Evolutionary conservation across 2,329 filamentous ascomycete genomes (phyloP).

Genomic region (Lasiodiplodia sp.): DNA sequence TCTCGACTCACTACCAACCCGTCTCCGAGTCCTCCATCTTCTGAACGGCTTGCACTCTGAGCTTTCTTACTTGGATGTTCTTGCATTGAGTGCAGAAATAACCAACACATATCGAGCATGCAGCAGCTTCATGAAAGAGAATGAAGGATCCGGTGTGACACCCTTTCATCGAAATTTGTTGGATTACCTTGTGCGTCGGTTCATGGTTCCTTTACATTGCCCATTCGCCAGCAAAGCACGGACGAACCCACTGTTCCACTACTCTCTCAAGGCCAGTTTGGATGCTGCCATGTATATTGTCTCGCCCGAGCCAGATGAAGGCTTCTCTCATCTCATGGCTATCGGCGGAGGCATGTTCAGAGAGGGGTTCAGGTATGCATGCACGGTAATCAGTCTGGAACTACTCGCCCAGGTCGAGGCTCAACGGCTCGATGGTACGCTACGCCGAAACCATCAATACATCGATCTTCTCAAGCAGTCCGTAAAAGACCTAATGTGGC

Average conservation of each 20-base stretch:
- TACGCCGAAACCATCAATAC: background rate
- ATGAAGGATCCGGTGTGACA: conserved; percentile 5
- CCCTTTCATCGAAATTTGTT: conserved; percentile 53
- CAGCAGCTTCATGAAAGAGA: background rate
- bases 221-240: conserved; percentile 55
- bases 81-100: conserved; percentile 40
- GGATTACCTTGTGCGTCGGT: conserved; percentile 61
- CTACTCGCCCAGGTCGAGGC: background rate
- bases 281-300: background rate
- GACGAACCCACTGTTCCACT: conserved; percentile 56
- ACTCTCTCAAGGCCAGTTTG: conserved; percentile 57
- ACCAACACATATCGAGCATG: conserved; percentile 35
- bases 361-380: background rate
- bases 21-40: conserved; percentile 34
- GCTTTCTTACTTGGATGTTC: conserved; percentile 41
- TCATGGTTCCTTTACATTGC: conserved; percentile 62
- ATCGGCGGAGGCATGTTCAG: background rate
- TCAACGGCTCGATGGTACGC: background rate
- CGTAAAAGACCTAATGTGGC: background rate
- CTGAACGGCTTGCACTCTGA: conserved; percentile 44
- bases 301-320: background rate
- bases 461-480: background rate
- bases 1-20: conserved; percentile 32
- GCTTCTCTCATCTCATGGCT: background rate
- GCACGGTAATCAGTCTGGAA: background rate